Conservation (phyloP, 2,329 filamentous ascomycete genomes). For the Xylaria sp. region DNA sequence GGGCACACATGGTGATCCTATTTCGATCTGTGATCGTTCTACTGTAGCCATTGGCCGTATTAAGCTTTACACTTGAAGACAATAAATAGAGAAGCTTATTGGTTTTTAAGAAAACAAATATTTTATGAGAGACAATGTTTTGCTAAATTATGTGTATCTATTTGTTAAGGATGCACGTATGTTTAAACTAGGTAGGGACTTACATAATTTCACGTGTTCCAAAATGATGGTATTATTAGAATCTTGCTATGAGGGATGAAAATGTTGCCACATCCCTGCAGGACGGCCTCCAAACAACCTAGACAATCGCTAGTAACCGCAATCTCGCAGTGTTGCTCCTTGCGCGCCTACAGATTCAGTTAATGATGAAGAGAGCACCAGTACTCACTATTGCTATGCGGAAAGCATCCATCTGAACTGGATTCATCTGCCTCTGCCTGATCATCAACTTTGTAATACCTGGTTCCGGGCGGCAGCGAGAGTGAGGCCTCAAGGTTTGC, state of each 20-base stretch:
- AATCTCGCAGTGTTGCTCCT: neutral
- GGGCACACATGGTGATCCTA: too few species aligned
- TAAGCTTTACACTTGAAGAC: too few species aligned
- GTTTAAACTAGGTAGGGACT: neutral
- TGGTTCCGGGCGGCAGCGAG: conserved; percentile 32
- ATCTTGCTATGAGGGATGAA: neutral
- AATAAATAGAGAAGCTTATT: too few species aligned
- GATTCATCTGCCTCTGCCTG: neutral
- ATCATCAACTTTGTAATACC: conserved; percentile 36
- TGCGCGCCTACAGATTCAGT: neutral
- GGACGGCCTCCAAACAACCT: neutral
- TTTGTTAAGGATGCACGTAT: neutral
- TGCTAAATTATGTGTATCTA: too few species aligned
- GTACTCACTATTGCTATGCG: neutral
- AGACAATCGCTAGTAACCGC: neutral
- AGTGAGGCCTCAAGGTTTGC: conserved; percentile 36
- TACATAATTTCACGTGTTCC: neutral
- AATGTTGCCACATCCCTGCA: neutral
- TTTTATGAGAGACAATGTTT: too few species aligned
- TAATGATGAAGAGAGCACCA: neutral
- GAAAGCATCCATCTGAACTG: neutral
- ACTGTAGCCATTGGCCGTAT: too few species aligned
- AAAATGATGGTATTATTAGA: conserved; percentile 1
- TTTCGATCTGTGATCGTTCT: neutral
- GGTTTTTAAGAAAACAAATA: too few species aligned